These are phyloP conservation scores for Lipomyces sp. DNA, from an alignment of 805 yeast genomes.

Conservation along the genomic window DNA sequence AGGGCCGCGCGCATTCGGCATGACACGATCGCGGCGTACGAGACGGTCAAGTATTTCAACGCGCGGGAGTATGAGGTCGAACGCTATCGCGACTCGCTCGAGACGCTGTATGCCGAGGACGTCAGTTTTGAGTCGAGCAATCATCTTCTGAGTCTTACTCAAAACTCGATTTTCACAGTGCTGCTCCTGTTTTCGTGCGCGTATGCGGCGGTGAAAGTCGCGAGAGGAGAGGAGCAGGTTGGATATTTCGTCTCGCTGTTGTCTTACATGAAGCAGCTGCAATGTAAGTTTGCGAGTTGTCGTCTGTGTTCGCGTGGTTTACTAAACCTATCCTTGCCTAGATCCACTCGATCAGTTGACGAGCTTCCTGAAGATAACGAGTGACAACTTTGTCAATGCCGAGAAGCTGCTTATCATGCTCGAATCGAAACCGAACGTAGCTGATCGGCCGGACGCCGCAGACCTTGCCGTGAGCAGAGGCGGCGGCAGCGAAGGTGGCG, in stretches of 20 bases:
- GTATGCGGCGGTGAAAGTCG: constrained; percentile 21
- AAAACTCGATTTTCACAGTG: constrained; percentile 21
- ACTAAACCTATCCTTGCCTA: neutral
- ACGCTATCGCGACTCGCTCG: constrained; percentile 18
- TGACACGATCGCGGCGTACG: constrained; percentile 23
- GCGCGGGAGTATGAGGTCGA: constrained; percentile 25
- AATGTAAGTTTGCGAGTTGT: no score
- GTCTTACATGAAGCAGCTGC: constrained; percentile 26
- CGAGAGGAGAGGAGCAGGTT: constrained; percentile 15
- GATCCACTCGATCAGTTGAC: constrained; percentile 25
- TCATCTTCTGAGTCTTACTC: constrained; percentile 12
- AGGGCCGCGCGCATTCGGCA: constrained; percentile 12
- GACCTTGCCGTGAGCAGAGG: neutral
- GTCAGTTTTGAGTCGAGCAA: constrained; percentile 8
- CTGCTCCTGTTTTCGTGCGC: constrained; percentile 17
- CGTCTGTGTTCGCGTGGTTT: neutral
- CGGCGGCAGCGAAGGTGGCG: no score
- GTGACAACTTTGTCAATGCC: constrained; percentile 25
- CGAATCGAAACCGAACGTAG: constrained; percentile 19
- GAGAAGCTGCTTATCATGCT: constrained; percentile 21
- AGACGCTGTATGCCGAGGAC: constrained; percentile 9
- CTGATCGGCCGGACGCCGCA: constrained; percentile 12
- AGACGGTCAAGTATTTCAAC: constrained; percentile 27
- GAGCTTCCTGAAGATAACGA: constrained; percentile 16
- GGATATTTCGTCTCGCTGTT: constrained; percentile 25